A percentile compares a stretch with the other conserved stretches of the same genome.
These are phyloP conservation scores for Mortierella sp. DNA, from an alignment of 371 early-diverging fungal genomes.

Conservation along the genomic window DNA sequence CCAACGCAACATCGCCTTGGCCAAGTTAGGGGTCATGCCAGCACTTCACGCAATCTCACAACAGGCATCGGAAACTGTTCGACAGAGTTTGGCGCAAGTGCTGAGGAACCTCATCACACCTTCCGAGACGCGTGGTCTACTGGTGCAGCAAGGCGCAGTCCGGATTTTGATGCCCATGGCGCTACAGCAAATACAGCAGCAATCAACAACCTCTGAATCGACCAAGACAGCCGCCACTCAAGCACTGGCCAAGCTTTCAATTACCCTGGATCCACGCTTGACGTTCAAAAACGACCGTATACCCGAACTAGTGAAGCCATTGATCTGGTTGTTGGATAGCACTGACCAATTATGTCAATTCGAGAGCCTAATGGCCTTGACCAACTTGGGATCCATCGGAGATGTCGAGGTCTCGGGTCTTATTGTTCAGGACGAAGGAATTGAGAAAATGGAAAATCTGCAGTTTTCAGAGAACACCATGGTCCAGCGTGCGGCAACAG, in stretches of 20 bases:
- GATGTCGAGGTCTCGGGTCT: slow-evolving; percentile 59
- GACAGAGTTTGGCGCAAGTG: slow-evolving; percentile 72
- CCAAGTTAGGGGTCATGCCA: slow-evolving; percentile 68
- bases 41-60: slow-evolving; percentile 66
- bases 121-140: slow-evolving; percentile 71
- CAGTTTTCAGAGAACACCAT: slow-evolving; percentile 83
- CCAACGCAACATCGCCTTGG: slow-evolving; percentile 61
- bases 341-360: slow-evolving; percentile 81
- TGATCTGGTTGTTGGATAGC: slow-evolving; percentile 65
- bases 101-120: slow-evolving; percentile 79
- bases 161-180: slow-evolving; percentile 68
- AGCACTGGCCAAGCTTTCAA: slow-evolving; percentile 91
- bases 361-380: slow-evolving; percentile 92
- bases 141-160: slow-evolving; percentile 88
- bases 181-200: slow-evolving; percentile 26
- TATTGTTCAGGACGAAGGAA: slow-evolving; percentile 66
- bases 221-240: slow-evolving; percentile 70
- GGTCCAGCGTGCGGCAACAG: slow-evolving; percentile 94
- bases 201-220: slow-evolving; percentile 21
- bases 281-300: slow-evolving; percentile 78
- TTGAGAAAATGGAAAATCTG: slow-evolving; percentile 77
- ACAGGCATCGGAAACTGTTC: slow-evolving; percentile 65
- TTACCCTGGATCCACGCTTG: slow-evolving; percentile 87
- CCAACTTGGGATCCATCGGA: slow-evolving; percentile 84
- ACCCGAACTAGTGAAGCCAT: slow-evolving; percentile 72